Evolutionary conservation across 192 early-diverging fungal genomes (phyloP), one percentile per base, ranked within the genome.

Genomic region (Podila verticillata): DNA sequence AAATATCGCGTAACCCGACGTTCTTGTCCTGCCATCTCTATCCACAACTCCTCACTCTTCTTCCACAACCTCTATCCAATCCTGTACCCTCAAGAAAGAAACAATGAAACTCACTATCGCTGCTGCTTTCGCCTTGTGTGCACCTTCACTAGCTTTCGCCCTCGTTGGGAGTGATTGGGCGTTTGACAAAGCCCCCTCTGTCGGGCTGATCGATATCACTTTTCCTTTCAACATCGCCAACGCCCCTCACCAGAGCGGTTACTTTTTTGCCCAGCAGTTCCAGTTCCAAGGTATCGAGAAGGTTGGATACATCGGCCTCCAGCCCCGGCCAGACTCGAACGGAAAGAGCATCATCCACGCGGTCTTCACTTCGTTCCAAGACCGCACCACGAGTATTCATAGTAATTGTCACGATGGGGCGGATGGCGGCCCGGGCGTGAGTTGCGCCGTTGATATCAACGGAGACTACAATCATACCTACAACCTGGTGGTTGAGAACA

Each of bases 181-280:
- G 19, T 63, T 63, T 63, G n/a, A n/a, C n/a, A n/a, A n/a, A n/a
- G n/a, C n/a, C n/a, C n/a, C 61, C 61, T 3, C 61, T 17, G 19
- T 19, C 12, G 61, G 61, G 5, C 61, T 63, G 39, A 47, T 9
- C 19, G 61, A 63, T 48, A 24, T 63, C 39, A 63, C 35, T 1
- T 63, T 63, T 22, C 7, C 61, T 47, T 63, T 63, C 39, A 63
- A 63, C 39, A 47, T 63, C 10, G 61, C 39, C 61, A 63, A 47
- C 1, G 61, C 61, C n/a, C 61, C 61, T 12, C 35, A 63, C 5
- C 7, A 4, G 36, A 26, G 39, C 6, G 61, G 61, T 6, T 63
- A n/a, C 34, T 63, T 36, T 39, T 63, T 63, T 47, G 35, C 61
- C 4, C 61, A 63, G 12, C 12, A 47, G 61, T 63, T 63, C 61